Evolutionary conservation across 2,329 filamentous ascomycete genomes (phyloP), one percentile per base, ranked within the genome.

Genomic region (Beauveria scarabaeidicola): DNA sequence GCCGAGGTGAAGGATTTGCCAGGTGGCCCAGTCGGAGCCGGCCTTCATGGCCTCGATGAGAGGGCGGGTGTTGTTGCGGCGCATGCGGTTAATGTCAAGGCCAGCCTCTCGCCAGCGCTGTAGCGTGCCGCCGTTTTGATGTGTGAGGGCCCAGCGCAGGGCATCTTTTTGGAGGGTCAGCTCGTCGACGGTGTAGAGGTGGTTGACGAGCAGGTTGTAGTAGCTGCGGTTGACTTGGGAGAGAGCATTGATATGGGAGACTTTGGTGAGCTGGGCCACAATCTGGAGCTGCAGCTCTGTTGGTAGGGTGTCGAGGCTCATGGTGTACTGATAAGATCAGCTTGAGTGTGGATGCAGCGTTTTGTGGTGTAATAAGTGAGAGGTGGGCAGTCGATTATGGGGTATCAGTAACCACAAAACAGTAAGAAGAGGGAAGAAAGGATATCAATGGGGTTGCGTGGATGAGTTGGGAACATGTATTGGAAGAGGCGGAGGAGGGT

Each of bases 131-230:
- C 47, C 56, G 48, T 50, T 58, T 41, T 58, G 56, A 21, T 52
- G 47, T 21, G 56, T 52, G 25, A 58, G 48, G 27, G 56, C 56
- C 56, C 56, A 58, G n/a, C 56, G 56, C 17, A 58, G 21, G 56
- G 56, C 56, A 21, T 58, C 56, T 46, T 58, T 58, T 32, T 58
- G 56, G 2, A 58, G 48, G 19, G 56, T 58, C 21, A 58, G 56
- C 47, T 58, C 56, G 27, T 58, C 56, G 47, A 58, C 56, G 25
- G 48, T 58, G 48, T 58, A 58, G 47, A 58, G 56, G 48, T 58
- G 56, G 48, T 58, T 52, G 19, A 58, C 25, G 48, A 58, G 56
- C n/a, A 58, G 13, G 19, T 52, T 38, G 48, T 58, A 58, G 48
- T 58, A 58, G 56, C 47, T 29, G n/a, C 56, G 56, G 27, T 58